Evolutionary conservation across 1,284 basidiomycete species (phyloP), one percentile per base, ranked within the genome.

Genomic region (Ustilago trichophora): DNA sequence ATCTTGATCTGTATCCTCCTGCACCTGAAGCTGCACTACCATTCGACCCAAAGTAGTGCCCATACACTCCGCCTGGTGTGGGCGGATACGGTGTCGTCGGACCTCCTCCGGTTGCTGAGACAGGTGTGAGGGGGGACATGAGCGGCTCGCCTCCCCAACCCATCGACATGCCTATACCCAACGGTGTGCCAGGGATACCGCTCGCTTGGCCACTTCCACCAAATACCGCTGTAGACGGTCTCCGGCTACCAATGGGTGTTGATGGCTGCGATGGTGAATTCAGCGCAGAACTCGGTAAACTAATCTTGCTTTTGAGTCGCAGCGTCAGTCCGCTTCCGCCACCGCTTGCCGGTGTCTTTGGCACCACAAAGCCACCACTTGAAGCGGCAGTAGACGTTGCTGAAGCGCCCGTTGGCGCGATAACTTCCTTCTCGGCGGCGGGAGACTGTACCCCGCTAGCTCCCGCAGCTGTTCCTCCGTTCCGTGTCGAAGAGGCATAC

Each of bases 121-220:
- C 48, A 5, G 63, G 64, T 29, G 64, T 67, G 8, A 62, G 40
- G 25, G 64, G 64, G 7, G 64, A 67, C 53, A 60, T 60, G 45
- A 67, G 58, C 11, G 54, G 57, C 35, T 62, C 64, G 33, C 53
- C 52, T 21, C 64, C 53, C 52, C 56, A 53, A 3, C 64, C 56
- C 40, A 60, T 43, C 37, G 54, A 57, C 49, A 52, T 54, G 44
- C 53, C 60, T 33, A 49, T 47, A 5, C 54, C 46, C n/a, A 58
- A 12, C 15, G 57, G 48, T 18, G 53, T 60, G 3, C 41, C 42
- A 1, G 57, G 40, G 6, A 36, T 26, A 6, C 45, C 46, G 24
- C 37, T 24, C 6, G 56, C 26, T 27, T 21, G 32, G 15, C 38
- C 19, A 9, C 21, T 35, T 32, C 31, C 47, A 9, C 22, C 38